Percentiles rank a stretch among this genome's conserved stretches.
These are phyloP conservation scores for Russula emetica DNA, from an alignment of 768 basidiomycete species.

Conservation along the genomic window DNA sequence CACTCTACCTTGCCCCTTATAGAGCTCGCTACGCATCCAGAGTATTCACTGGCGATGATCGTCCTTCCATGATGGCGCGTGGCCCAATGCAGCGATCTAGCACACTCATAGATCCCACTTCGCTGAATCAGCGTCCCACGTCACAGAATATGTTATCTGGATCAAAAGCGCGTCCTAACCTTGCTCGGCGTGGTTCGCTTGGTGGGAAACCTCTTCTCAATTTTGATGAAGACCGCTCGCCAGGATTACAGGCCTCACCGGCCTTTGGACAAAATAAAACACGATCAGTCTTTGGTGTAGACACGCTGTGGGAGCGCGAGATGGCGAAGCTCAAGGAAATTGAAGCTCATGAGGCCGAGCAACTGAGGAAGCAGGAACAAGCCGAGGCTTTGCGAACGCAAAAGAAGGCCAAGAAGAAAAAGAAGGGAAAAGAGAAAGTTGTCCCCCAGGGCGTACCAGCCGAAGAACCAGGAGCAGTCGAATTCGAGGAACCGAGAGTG, in stretches of 20 bases:
- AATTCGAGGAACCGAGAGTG: slow-evolving; percentile 13
- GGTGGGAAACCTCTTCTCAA: slow-evolving; percentile 63
- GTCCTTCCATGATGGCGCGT: slow-evolving; percentile 92
- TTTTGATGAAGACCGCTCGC: slow-evolving; percentile 50
- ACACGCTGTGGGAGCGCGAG: slow-evolving; percentile 90
- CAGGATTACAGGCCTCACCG: slow-evolving; percentile 33
- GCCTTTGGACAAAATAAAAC: slow-evolving; percentile 35
- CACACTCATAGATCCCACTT: slow-evolving; percentile 70
- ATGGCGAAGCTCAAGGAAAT: slow-evolving; percentile 75
- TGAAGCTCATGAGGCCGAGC: slow-evolving; percentile 60
- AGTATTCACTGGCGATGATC: slow-evolving; percentile 81
- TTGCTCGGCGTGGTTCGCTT: slow-evolving; percentile 47
- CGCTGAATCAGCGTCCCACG: slow-evolving; percentile 48
- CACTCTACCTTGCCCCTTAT: slow-evolving; percentile 6
- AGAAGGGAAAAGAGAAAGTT: slow-evolving; percentile 45
- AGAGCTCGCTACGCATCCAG: slow-evolving; percentile 38
- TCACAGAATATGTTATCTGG: slow-evolving; percentile 43
- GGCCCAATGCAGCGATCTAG: slow-evolving; percentile 48
- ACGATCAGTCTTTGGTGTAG: slow-evolving; percentile 88
- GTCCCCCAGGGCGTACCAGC: slow-evolving; percentile 15
- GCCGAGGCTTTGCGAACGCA: slow-evolving; percentile 46
- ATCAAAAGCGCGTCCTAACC: slow-evolving; percentile 40
- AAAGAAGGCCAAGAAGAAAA: slow-evolving; percentile 36
- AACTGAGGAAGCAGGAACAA: slow-evolving; percentile 48
- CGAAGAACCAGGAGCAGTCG: not conserved